A percentile compares a stretch with the other conserved stretches of the same genome.
phyloP scores from a whole-genome alignment of 2,329 filamentous ascomycete species.

The Sclerotiophoma versabilis region DNA sequence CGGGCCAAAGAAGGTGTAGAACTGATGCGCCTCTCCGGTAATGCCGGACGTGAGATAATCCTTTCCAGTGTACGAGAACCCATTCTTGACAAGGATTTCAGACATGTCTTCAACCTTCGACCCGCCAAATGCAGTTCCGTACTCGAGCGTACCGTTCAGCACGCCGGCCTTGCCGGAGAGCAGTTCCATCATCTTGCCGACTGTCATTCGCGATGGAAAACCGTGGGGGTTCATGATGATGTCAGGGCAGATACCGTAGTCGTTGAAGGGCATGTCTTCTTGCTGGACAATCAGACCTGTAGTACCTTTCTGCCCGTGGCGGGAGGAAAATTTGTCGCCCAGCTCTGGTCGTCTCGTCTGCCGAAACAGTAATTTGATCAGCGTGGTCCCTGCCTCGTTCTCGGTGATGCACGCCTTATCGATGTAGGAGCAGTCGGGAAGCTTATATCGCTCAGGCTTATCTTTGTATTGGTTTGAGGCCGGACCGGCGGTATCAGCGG shows the following conservation, averaged over 20 bases:
- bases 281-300: constrained; percentile 96
- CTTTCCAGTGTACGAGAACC: constrained; percentile 96
- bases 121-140: constrained; percentile 86
- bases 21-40: constrained; percentile 90
- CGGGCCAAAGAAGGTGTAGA: constrained; percentile 97
- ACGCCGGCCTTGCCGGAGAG: constrained; percentile 94
- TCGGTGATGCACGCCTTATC: constrained; percentile 96
- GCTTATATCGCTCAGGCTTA: constrained; percentile 77
- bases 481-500: constrained; percentile 76
- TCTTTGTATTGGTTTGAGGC: constrained; percentile 71
- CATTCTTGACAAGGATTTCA: constrained; percentile 80
- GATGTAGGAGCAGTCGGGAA: constrained; percentile 84
- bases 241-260: constrained; percentile 89
- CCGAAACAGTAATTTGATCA: constrained; percentile 95
- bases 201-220: constrained; percentile 99
- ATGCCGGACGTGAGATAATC: constrained; percentile 96
- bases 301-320: constrained; percentile 97
- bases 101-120: constrained; percentile 90
- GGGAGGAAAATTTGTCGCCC: constrained; percentile 98
- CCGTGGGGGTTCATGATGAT: constrained; percentile 99
- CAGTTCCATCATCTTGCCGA: constrained; percentile 96
- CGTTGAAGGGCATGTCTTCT: constrained; percentile 95
- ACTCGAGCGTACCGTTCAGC: constrained; percentile 82
- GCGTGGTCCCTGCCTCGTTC: constrained; percentile 80
- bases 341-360: constrained; percentile 94